Percentiles rank a stretch among this genome's conserved stretches.
Evolutionary conservation across 345 rosid species (phyloP).

Genomic region (Eucalyptus erythrocorys): DNA sequence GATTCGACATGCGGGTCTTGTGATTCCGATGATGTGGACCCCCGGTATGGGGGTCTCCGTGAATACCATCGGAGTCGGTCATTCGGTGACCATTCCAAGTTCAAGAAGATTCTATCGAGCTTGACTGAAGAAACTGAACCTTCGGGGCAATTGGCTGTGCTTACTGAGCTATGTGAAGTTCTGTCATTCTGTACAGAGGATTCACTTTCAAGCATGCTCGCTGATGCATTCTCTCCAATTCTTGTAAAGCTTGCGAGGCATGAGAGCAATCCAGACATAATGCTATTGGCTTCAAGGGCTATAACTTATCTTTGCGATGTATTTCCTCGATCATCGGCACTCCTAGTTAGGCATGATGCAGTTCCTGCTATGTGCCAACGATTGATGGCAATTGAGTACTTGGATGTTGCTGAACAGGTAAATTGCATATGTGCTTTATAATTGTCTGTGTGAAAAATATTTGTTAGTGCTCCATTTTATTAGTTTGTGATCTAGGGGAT

Average conservation of each 20-base stretch:
- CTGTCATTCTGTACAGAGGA: constrained; percentile 81
- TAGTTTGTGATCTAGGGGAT: background rate
- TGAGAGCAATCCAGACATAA: constrained; percentile 54
- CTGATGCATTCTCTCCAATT: constrained; percentile 61
- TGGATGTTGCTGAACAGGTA: constrained; percentile 98
- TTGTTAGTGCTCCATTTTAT: background rate
- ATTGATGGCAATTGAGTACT: constrained; percentile 63
- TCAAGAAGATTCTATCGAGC: constrained; percentile 38
- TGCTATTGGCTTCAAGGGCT: constrained; percentile 77
- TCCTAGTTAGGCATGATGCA: constrained; percentile 71
- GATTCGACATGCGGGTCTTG: constrained; percentile 76
- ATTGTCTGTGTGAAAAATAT: background rate
- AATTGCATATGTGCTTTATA: background rate
- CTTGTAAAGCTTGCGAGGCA: constrained; percentile 62
- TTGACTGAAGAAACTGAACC: constrained; percentile 50
- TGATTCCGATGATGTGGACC: constrained; percentile 65
- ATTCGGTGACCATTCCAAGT: constrained; percentile 51
- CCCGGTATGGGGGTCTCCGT: constrained; percentile 37
- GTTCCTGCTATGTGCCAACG: constrained; percentile 78
- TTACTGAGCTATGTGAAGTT: constrained; percentile 84
- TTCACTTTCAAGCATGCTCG: constrained; percentile 52
- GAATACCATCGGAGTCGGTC: constrained; percentile 59
- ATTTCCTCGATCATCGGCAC: constrained; percentile 60
- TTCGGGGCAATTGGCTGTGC: constrained; percentile 47
- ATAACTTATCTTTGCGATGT: constrained; percentile 87